Evolutionary conservation across 257 asterid genomes (phyloP), one percentile per base, ranked within the genome.

Genomic region (Coffea canephora): DNA sequence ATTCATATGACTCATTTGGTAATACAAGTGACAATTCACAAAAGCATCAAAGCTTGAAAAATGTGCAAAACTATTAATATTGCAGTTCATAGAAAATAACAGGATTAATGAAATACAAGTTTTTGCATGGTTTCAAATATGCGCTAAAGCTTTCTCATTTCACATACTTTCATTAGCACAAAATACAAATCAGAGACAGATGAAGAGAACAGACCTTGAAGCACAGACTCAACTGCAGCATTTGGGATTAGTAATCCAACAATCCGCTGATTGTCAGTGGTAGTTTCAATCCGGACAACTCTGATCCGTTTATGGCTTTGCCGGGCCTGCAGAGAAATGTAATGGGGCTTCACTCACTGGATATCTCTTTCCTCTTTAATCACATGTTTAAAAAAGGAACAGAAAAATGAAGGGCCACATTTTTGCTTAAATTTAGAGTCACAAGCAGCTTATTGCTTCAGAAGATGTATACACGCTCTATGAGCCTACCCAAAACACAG

Each of bases 201-300:
- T 46, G 4, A 62, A 59, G 13, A 77, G 69, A 45, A 50, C 73
- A 81, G 73, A 96, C 99, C 99, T 92, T 88, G 95, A 85, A 96
- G 96, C 83, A 92, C 99, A 62, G 97, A 84, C 84, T 86, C 94
- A 75, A 96, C 98, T 21, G 98, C 98, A 71, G 97, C 91, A 91
- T 90, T 94, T 68, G 99, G 98, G 76, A 96, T 96, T 75, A 92
- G 97, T 78, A 96, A 79, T 66, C 97, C 98, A 46, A 96, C 97
- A 80, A 91, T 87, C 83, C 97, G 90, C 82, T 89, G 94, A 78
- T 78, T 90, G 80, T 94, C 95, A 57, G 94, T 73, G 36, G 99
- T 95, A 77, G 99, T 93, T 89, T 90, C 97, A 77, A 95, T 82
- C 57, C 93, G 91, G 80, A 95, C 97, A 85, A 95, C 94, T 82